phyloP scores from a whole-genome alignment of 768 basidiomycete genomes.

The Rhizopogon roseolus region DNA sequence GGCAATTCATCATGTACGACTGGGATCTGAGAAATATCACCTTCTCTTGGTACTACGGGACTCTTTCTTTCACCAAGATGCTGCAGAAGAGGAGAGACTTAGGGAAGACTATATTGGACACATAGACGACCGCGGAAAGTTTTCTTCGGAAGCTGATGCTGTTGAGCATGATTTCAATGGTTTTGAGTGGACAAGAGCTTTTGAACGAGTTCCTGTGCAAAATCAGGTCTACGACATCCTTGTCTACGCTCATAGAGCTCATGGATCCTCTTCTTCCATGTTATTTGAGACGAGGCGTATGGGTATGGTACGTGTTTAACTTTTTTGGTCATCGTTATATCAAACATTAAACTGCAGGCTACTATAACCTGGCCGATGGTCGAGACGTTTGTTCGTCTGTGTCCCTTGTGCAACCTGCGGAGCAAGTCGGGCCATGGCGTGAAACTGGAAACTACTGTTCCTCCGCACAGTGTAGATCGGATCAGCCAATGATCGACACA shows the following conservation, averaged over 20 bases:
- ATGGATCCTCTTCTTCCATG: slow-evolving; percentile 50
- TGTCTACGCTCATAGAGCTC: slow-evolving; percentile 60
- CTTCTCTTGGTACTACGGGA: slow-evolving; percentile 60
- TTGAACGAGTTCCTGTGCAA: slow-evolving; percentile 61
- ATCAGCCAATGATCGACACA: neutral
- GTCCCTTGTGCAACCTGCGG: slow-evolving; percentile 48
- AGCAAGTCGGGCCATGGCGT: slow-evolving; percentile 27
- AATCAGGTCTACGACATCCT: slow-evolving; percentile 66
- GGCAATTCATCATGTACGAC: slow-evolving; percentile 53
- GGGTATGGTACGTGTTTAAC: slow-evolving; percentile 47
- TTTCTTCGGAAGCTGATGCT: slow-evolving; percentile 10
- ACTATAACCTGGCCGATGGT: slow-evolving; percentile 72
- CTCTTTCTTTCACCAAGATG: slow-evolving; percentile 46
- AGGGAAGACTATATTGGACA: slow-evolving; percentile 42
- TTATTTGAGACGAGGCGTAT: slow-evolving; percentile 50
- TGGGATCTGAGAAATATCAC: slow-evolving; percentile 54
- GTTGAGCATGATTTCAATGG: slow-evolving; percentile 20
- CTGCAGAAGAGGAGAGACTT: slow-evolving; percentile 45
- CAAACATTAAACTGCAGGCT: slow-evolving; percentile 35
- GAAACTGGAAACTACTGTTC: slow-evolving; percentile 12
- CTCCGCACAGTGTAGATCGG: slow-evolving; percentile 11
- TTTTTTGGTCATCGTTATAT: neutral
- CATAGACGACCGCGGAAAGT: slow-evolving; percentile 20
- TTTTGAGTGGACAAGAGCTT: slow-evolving; percentile 34
- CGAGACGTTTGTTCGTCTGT: slow-evolving; percentile 59